These are phyloP conservation scores for Xylaria palmicola DNA, from an alignment of 495 filamentous ascomycete genomes.

Conservation along the genomic window DNA sequence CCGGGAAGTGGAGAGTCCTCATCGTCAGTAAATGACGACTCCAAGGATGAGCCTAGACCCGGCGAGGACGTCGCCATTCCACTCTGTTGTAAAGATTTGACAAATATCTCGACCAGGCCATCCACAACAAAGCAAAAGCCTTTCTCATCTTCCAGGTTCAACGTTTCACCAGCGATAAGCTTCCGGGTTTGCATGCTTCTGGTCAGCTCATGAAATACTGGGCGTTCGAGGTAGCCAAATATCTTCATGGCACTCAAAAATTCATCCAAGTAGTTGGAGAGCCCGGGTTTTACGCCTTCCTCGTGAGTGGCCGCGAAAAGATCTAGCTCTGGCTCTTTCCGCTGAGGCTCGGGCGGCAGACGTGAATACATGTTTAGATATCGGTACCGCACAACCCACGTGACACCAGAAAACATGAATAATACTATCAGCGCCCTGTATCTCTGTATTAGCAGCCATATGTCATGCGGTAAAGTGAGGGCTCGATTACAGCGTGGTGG, in stretches of 20 bases:
- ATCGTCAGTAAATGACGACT: constrained; percentile 62
- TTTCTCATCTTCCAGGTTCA: constrained; percentile 94
- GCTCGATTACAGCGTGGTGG: constrained; percentile 79
- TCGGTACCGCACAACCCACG: constrained; percentile 91
- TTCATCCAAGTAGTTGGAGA: constrained; percentile 94
- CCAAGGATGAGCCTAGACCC: constrained; percentile 16
- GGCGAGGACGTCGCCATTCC: constrained; percentile 32
- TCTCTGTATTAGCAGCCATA: constrained; percentile 21
- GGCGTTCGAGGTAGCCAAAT: constrained; percentile 93
- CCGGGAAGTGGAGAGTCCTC: constrained; percentile 58
- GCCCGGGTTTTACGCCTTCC: constrained; percentile 82
- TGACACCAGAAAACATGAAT: constrained; percentile 73
- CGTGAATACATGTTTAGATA: constrained; percentile 94
- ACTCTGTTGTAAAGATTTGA: constrained; percentile 75
- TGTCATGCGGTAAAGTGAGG: background rate
- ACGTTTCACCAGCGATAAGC: constrained; percentile 90
- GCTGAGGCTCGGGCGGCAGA: constrained; percentile 88
- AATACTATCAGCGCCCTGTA: constrained; percentile 73
- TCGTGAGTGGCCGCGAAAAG: constrained; percentile 91
- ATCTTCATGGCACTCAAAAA: constrained; percentile 99
- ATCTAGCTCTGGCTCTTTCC: constrained; percentile 93
- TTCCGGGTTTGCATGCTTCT: constrained; percentile 97
- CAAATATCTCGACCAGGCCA: constrained; percentile 95
- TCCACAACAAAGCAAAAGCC: constrained; percentile 98
- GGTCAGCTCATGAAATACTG: constrained; percentile 96